A percentile compares a stretch with the other conserved stretches of the same genome.
Conservation (phyloP, 176 grass and related monocot species). For the Avena sativa region DNA sequence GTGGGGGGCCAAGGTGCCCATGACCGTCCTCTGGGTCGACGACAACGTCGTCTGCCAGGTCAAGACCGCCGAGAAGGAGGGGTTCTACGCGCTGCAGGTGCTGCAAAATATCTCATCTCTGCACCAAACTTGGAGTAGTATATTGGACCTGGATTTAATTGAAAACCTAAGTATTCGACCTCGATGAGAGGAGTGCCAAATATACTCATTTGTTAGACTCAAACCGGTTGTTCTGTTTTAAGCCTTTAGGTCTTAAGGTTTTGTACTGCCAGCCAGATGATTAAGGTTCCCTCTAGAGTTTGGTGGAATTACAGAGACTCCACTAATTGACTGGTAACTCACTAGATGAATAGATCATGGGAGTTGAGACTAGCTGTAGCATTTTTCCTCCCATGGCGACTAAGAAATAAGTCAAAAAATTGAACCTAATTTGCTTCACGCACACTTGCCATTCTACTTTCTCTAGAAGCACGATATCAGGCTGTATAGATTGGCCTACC, state of each 20-base stretch:
- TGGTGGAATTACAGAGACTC: constrained; percentile 1
- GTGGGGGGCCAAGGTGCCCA: constrained; percentile 93
- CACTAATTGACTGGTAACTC: neutral
- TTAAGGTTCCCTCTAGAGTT: constrained; percentile 6
- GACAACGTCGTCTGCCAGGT: constrained; percentile 97
- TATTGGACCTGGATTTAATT: neutral
- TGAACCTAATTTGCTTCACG: neutral
- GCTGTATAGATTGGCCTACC: neutral
- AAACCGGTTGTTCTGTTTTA: neutral
- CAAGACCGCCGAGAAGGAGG: constrained; percentile 90
- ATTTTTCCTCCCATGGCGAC: neutral
- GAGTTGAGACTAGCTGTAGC: neutral
- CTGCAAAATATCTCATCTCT: constrained; percentile 9
- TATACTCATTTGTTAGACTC: neutral
- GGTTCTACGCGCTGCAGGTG: constrained; percentile 90
- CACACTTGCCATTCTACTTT: neutral
- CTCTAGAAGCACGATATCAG: neutral
- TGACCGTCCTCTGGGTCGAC: constrained; percentile 91
- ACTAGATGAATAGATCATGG: constrained; percentile 20
- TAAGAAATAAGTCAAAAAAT: neutral
- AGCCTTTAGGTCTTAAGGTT: neutral
- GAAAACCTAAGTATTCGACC: neutral
- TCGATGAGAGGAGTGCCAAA: neutral
- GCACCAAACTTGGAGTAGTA: neutral
- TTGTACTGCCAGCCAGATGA: neutral